These are phyloP conservation scores for Botrytis porri DNA, from an alignment of 2,329 filamentous ascomycete species.

Conservation along the genomic window DNA sequence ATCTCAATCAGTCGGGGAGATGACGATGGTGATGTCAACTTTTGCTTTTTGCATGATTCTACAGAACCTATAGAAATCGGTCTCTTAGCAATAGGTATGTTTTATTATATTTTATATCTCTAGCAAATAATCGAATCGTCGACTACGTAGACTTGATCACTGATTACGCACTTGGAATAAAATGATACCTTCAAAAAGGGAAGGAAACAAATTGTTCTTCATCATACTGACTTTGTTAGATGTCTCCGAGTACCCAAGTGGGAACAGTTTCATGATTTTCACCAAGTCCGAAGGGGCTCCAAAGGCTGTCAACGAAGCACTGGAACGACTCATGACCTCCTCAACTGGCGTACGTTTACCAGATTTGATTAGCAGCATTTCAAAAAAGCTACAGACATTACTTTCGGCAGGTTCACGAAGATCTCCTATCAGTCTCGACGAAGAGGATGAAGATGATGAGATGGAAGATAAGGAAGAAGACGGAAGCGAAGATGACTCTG, in stretches of 20 bases:
- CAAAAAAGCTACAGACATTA: slow-evolving; percentile 28
- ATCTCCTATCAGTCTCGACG: slow-evolving; percentile 38
- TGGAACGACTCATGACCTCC: slow-evolving; percentile 32
- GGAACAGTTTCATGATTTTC: slow-evolving; percentile 52
- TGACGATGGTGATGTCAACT: slow-evolving; percentile 69
- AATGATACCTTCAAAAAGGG: too few relatives aligned
- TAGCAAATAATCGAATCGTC: neutral
- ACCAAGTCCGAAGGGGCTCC: slow-evolving; percentile 48
- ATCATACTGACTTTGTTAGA: slow-evolving; percentile 40
- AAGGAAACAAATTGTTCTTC: slow-evolving; percentile 15
- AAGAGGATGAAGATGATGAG: slow-evolving; percentile 29
- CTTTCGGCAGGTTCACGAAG: slow-evolving; percentile 27
- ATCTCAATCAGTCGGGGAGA: slow-evolving; percentile 56
- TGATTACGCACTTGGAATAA: too few relatives aligned
- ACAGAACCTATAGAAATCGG: slow-evolving; percentile 32
- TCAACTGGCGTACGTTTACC: slow-evolving; percentile 29
- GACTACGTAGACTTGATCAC: neutral
- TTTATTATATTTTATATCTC: neutral
- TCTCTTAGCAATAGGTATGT: slow-evolving; percentile 30
- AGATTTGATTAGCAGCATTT: slow-evolving; percentile 31
- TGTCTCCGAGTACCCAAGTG: slow-evolving; percentile 52
- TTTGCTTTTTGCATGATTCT: slow-evolving; percentile 48
- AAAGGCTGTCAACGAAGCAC: slow-evolving; percentile 39
- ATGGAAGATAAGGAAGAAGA: slow-evolving; percentile 32
- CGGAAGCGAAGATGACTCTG: slow-evolving; percentile 26